A percentile compares a stretch with the other conserved stretches of the same genome.
These are phyloP conservation scores for Cercospora sojina DNA, from an alignment of 2,329 filamentous ascomycete genomes.

Conservation along the genomic window DNA sequence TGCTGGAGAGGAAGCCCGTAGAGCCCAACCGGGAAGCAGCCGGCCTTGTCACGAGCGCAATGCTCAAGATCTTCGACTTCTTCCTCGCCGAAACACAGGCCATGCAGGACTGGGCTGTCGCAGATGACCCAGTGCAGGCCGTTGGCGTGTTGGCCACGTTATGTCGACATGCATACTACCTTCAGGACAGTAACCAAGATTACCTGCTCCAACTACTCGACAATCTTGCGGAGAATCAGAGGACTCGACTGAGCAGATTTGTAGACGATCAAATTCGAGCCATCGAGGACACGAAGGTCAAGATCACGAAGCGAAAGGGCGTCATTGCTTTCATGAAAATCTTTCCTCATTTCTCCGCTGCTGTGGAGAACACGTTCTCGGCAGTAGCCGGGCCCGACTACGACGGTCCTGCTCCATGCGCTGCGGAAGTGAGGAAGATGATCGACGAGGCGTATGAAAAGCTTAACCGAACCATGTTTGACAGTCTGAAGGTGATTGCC, in stretches of 20 bases:
- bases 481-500: conserved; percentile 92
- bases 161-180: conserved; percentile 73
- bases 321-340: conserved; percentile 93
- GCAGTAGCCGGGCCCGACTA: conserved; percentile 43
- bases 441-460: conserved; percentile 86
- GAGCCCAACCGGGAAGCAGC: conserved; percentile 86
- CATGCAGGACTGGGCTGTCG: conserved; percentile 80
- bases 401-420: conserved; percentile 51
- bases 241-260: conserved; percentile 78
- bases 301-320: conserved; percentile 97
- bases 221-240: conserved; percentile 69
- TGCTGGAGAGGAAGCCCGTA: conserved; percentile 73
- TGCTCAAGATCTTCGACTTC: conserved; percentile 86
- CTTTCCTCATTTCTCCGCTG: conserved; percentile 81
- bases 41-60: conserved; percentile 77
- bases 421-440: conserved; percentile 66
- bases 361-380: conserved; percentile 79
- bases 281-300: conserved; percentile 97
- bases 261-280: conserved; percentile 92
- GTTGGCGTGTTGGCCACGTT: conserved; percentile 80
- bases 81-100: conserved; percentile 74
- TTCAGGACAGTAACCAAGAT: conserved; percentile 90
- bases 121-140: conserved; percentile 83
- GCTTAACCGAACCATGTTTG: conserved; percentile 94
- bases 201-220: conserved; percentile 76